These are phyloP conservation scores for Candida gorgasii DNA, from an alignment of 805 yeast species.

Conservation along the genomic window DNA sequence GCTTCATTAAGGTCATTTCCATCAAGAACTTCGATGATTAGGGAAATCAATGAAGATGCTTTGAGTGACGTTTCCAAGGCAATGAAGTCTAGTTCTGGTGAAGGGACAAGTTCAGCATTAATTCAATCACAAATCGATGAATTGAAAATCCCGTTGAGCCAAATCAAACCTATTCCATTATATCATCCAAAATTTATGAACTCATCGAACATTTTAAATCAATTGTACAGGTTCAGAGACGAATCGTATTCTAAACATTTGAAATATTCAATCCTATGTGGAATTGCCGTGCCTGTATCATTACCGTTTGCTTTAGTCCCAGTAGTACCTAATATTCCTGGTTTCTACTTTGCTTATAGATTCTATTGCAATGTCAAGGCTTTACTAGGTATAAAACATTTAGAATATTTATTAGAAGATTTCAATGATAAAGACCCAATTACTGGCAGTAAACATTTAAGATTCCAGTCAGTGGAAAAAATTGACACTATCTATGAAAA, in stretches of 20 bases:
- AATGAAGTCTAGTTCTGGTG: slow-evolving; percentile 2
- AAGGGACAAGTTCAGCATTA: not conserved
- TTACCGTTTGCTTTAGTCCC: slow-evolving; percentile 82
- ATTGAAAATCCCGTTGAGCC: slow-evolving; percentile 26
- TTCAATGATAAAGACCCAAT: slow-evolving; percentile 6
- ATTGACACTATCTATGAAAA: slow-evolving; percentile 22
- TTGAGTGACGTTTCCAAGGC: slow-evolving; percentile 4
- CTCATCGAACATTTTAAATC: slow-evolving; percentile 32
- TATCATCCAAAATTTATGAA: slow-evolving; percentile 39
- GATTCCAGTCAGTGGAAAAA: slow-evolving; percentile 16
- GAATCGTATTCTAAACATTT: slow-evolving; percentile 53
- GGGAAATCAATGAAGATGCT: slow-evolving; percentile 42
- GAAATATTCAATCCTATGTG: slow-evolving; percentile 54
- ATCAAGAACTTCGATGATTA: slow-evolving; percentile 56
- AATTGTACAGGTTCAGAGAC: slow-evolving; percentile 44
- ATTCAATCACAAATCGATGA: slow-evolving; percentile 29
- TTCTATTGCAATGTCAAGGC: slow-evolving; percentile 86
- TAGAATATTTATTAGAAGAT: slow-evolving; percentile 52
- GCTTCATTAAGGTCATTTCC: slow-evolving; percentile 76
- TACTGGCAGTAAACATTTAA: slow-evolving; percentile 23
- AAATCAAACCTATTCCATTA: slow-evolving; percentile 41
- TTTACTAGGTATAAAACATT: slow-evolving; percentile 67
- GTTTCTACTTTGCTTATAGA: slow-evolving; percentile 79
- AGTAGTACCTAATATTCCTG: slow-evolving; percentile 89
- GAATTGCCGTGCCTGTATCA: slow-evolving; percentile 70